Evolutionary conservation across 2,329 filamentous ascomycete species (phyloP).

Genomic region (Calonectria hawksworthii): DNA sequence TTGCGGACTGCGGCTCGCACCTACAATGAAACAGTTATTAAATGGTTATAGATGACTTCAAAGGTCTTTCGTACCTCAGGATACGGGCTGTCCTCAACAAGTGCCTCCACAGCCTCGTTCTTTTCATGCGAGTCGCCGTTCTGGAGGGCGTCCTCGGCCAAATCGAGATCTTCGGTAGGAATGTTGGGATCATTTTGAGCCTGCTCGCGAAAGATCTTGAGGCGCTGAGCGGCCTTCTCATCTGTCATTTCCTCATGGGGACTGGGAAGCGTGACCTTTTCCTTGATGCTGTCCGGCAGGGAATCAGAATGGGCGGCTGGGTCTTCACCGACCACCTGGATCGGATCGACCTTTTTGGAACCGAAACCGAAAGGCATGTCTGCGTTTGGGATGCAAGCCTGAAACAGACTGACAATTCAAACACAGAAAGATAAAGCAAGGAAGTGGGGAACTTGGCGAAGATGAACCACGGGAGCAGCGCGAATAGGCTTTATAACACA

Average conservation of each 20-base stretch:
- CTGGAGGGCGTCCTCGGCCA: not conserved
- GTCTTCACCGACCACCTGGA: not conserved
- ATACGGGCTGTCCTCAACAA: not conserved
- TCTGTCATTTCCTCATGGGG: not conserved
- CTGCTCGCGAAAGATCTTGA: not conserved
- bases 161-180: not conserved
- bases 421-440: not conserved
- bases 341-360: slow-evolving; percentile 3
- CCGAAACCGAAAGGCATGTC: slow-evolving; percentile 9
- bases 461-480: not conserved
- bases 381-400: not conserved
- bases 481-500: not conserved
- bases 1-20: slow-evolving; percentile 4
- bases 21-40: not conserved
- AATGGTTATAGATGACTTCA: too few species aligned
- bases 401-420: not conserved
- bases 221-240: slow-evolving; percentile 2
- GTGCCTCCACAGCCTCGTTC: not conserved
- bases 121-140: not conserved
- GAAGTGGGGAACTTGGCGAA: not conserved
- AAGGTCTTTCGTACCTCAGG: not conserved
- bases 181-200: slow-evolving; percentile 1
- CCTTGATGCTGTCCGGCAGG: not conserved
- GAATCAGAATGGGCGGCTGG: not conserved
- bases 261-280: not conserved